These are phyloP conservation scores for Xylaria sp. DNA, from an alignment of 2,329 filamentous ascomycete genomes.

Conservation along the genomic window DNA sequence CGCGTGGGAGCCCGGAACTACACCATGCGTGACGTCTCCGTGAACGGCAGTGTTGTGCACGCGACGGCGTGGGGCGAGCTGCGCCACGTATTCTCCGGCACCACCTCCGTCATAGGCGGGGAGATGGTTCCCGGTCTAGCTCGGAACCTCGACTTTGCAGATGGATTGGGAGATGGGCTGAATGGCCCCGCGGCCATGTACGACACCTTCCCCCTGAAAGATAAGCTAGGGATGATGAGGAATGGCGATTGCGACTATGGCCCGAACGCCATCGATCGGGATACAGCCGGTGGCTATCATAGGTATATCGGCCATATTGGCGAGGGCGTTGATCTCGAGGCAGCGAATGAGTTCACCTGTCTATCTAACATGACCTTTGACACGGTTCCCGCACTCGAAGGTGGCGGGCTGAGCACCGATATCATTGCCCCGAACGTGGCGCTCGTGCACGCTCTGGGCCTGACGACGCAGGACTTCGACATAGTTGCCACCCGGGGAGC, in stretches of 20 bases:
- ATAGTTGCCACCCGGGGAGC: conserved; percentile 45
- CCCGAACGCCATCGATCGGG: conserved; percentile 31
- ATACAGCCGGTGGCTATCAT: conserved; percentile 30
- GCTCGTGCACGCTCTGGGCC: conserved; percentile 45
- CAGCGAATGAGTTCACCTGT: conserved; percentile 46
- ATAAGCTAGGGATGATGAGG: conserved; percentile 39
- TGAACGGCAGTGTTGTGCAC: conserved; percentile 40
- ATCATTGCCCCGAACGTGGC: conserved; percentile 44
- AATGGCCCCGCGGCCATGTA: conserved; percentile 31
- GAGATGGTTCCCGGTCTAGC: conserved; percentile 44
- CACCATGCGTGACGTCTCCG: conserved; percentile 35
- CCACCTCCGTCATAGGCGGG: conserved; percentile 45
- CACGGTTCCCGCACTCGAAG: conserved; percentile 31
- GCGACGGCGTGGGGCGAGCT: conserved; percentile 46
- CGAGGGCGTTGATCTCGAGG: conserved; percentile 45
- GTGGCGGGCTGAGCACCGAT: conserved; percentile 42
- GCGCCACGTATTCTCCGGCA: conserved; percentile 47
- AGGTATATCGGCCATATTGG: conserved; percentile 45
- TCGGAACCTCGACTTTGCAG: conserved; percentile 45
- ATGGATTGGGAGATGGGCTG: conserved; percentile 41
- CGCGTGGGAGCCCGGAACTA: conserved; percentile 40
- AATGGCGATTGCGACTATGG: conserved; percentile 47
- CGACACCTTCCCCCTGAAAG: conserved; percentile 45
- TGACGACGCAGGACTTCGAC: conserved; percentile 40
- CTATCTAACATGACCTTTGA: conserved; percentile 43